Base-by-base conservation (phyloP, 1,139 yeast genomes). In the Candida dubliniensis region DNA sequence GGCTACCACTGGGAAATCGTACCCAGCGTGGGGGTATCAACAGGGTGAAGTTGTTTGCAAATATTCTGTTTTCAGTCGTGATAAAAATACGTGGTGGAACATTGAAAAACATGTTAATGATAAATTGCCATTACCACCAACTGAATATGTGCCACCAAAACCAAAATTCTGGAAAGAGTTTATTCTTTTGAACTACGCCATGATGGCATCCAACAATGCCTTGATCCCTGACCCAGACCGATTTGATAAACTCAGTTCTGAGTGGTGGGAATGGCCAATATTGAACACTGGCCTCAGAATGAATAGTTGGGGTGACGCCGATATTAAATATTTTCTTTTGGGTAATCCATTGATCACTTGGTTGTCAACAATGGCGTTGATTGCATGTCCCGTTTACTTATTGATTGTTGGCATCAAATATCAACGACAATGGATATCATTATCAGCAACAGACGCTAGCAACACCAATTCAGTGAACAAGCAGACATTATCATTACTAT, bases 181-280 rank as follows among this genome's bases (percentile, higher is more conserved):
- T 56, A 56, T 84, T n/a, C 63, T 82, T 53, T 67, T 83, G 33
- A 86, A 86, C 56, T 81, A 79, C 54, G 88, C 88, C 3, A 86
- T 86, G 95, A 83, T 85, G 68, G 81, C 90, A 1, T 80, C 89
- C 0, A 86, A 86, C 56, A 85, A 81, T 59, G 95, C 91, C 0
- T 67, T 86, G 43, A 73, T 84, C 3, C 91, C 93, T 0, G 95
- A 86, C 59, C 76, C 74, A 2, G 87, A 85, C 55, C 84, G 83
- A 53, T 70, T 63, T 50, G 95, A 86, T 55, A 68, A 65, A 35
- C 66, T 86, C 48, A 81, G 89, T 1, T 82, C 90, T 11, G 64
- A 72, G 45, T 84, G 90, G 81, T 86, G 93, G 91, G 84, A 86
- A 66, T 86, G 95, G 95, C 91, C 93, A 31, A 69, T 79, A 6